These are phyloP conservation scores for Brassica nigra DNA, from an alignment of 345 rosid genomes.

Conservation along the genomic window DNA sequence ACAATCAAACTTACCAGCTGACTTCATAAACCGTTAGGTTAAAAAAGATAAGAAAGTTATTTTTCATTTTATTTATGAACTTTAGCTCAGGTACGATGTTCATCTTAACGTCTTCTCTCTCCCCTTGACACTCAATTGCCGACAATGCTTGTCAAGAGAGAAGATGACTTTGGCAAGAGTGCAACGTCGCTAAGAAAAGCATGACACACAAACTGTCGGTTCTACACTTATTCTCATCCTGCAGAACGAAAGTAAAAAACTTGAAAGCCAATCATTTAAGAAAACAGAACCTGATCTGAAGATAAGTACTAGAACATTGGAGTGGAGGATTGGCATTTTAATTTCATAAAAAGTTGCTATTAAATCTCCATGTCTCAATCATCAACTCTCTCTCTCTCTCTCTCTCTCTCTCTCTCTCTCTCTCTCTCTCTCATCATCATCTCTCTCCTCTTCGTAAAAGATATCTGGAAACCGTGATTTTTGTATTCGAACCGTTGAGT, in stretches of 20 bases:
- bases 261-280: not conserved
- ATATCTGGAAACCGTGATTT: too few relatives aligned
- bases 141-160: too few relatives aligned
- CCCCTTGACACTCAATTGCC: too few relatives aligned
- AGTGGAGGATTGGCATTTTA: not conserved
- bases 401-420: too few relatives aligned
- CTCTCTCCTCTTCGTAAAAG: too few relatives aligned
- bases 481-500: too few relatives aligned
- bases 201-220: not conserved
- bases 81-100: not conserved
- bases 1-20: not conserved
- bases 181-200: not conserved
- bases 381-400: too few relatives aligned
- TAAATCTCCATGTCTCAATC: not conserved
- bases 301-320: not conserved
- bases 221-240: not conserved
- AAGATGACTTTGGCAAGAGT: not conserved
- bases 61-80: not conserved
- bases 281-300: not conserved
- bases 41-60: too few relatives aligned
- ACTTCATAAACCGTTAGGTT: not conserved
- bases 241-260: not conserved
- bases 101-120: not conserved
- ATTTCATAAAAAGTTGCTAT: not conserved
- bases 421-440: too few relatives aligned